Base-by-base conservation (phyloP, 306 rosid genomes). In the Chamaecrista fasciculata region DNA sequence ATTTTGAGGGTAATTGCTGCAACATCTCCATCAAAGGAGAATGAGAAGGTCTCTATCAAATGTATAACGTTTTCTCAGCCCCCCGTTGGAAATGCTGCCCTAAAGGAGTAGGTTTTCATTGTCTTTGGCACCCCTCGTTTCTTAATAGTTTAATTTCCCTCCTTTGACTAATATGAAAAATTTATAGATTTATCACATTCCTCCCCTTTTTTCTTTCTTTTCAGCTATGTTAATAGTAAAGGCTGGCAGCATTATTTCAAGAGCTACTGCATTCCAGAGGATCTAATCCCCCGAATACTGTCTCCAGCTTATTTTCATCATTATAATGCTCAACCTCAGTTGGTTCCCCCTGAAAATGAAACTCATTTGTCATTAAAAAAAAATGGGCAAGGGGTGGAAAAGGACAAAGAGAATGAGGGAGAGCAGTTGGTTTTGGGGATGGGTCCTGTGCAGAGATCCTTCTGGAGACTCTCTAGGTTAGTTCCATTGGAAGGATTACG, bases 11-110 rank as follows among this genome's bases (percentile, higher is more conserved):
- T 91, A 55, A 77, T 94, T 72, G 95, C 99, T 57, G 91, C 97
- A 74, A 84, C 99, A 62, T 86, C 98, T 63, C 81, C 96, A 14
- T 73, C 85, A 55, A 94, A 88, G 81, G 99, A 91, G 67, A 87
- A 77, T 61, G 97, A 79, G 78, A 79, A 78, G 26, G 85, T 94
- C 72, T 62, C 83, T 43, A 82, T 94, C 47, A 94, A 87, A 81
- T 94, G 99, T 64, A 85, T 94, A 51, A 94, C 99, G 56, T 94
- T 94, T 82, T 94, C 99, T 50, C 99, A 94, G 83, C 99, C 97
- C 15, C 92, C 99, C 19, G 99, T 94, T 72, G 99, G 99, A 63
- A 94, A 94, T 86, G 95, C 97, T 78, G 96, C 99, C 81, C 79
- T 94, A 72, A 94, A 88, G 87, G 97, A 94, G 99, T 94, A 86